These are phyloP conservation scores for Protomyces lactucae-debilis DNA, from an alignment of 1,139 yeast species.

Conservation along the genomic window DNA sequence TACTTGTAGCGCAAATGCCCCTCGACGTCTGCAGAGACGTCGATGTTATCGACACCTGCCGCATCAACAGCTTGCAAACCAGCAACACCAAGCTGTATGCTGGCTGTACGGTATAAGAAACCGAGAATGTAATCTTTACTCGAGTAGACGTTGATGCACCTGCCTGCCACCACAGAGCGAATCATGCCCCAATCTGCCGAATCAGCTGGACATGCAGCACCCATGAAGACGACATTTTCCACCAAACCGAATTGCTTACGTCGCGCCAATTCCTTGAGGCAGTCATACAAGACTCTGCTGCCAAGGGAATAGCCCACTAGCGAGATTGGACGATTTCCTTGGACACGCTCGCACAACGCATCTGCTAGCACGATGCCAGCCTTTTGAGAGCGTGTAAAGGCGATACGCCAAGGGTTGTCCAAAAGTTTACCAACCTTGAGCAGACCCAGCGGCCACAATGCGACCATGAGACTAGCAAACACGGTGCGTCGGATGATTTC, in stretches of 20 bases:
- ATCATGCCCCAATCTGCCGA: slow-evolving; percentile 74
- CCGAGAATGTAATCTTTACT: slow-evolving; percentile 95
- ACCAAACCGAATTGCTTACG: slow-evolving; percentile 83
- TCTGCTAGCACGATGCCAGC: slow-evolving; percentile 66
- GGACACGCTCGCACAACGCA: slow-evolving; percentile 74
- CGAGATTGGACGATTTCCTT: slow-evolving; percentile 93
- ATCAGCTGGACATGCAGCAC: slow-evolving; percentile 79
- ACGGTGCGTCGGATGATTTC: slow-evolving; percentile 59
- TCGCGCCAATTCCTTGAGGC: slow-evolving; percentile 71
- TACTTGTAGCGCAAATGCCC: slow-evolving; percentile 66
- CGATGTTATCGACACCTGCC: slow-evolving; percentile 70
- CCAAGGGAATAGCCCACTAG: slow-evolving; percentile 93
- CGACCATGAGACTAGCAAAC: slow-evolving; percentile 84
- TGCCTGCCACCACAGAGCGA: slow-evolving; percentile 82
- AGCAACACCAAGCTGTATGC: slow-evolving; percentile 89
- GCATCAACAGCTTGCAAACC: slow-evolving; percentile 75
- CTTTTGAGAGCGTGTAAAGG: slow-evolving; percentile 71
- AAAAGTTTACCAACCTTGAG: slow-evolving; percentile 82
- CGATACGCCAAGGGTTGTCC: slow-evolving; percentile 98
- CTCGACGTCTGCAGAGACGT: slow-evolving; percentile 78
- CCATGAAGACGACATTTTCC: slow-evolving; percentile 83
- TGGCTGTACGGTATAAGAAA: slow-evolving; percentile 87
- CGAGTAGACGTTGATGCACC: slow-evolving; percentile 85
- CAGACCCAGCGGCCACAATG: slow-evolving; percentile 83
- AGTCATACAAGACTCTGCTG: slow-evolving; percentile 84